These are phyloP conservation scores for Cytospora mali DNA, from an alignment of 2,329 filamentous ascomycete genomes.

Conservation along the genomic window DNA sequence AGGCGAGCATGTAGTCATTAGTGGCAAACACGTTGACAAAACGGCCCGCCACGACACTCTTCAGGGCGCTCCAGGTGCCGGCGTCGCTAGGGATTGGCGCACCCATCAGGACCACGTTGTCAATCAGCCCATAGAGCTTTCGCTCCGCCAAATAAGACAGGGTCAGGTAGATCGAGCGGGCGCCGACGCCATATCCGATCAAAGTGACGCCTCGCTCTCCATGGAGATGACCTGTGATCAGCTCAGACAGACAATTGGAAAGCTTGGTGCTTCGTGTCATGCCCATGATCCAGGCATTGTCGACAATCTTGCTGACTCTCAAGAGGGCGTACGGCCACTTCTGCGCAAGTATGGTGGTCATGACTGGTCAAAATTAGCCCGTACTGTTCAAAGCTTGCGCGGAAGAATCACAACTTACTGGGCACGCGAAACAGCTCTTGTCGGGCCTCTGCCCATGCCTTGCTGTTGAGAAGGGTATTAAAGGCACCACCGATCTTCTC, in stretches of 20 bases:
- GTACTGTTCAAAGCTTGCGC: background rate
- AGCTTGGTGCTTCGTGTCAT: conserved; percentile 76
- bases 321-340: conserved; percentile 66
- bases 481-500: conserved; percentile 78
- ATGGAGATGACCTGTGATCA: conserved; percentile 78
- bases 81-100: conserved; percentile 74
- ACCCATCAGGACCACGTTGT: conserved; percentile 84
- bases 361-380: conserved; percentile 13
- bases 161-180: conserved; percentile 82
- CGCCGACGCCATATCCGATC: conserved; percentile 80
- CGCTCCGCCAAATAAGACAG: conserved; percentile 78
- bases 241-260: conserved; percentile 74
- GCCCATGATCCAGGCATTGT: conserved; percentile 79
- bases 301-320: conserved; percentile 73
- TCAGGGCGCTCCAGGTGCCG: conserved; percentile 74
- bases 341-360: conserved; percentile 53
- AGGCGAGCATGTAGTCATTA: conserved; percentile 85
- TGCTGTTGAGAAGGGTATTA: conserved; percentile 74
- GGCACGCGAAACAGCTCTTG: conserved; percentile 50
- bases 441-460: conserved; percentile 75
- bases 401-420: conserved; percentile 43
- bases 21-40: conserved; percentile 90
- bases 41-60: conserved; percentile 77
- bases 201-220: conserved; percentile 81
- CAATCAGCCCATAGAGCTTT: conserved; percentile 81